A percentile compares a stretch with the other conserved stretches of the same genome.
phyloP scores from a whole-genome alignment of 2,329 filamentous ascomycete species.

The Colletotrichum shisoi region DNA sequence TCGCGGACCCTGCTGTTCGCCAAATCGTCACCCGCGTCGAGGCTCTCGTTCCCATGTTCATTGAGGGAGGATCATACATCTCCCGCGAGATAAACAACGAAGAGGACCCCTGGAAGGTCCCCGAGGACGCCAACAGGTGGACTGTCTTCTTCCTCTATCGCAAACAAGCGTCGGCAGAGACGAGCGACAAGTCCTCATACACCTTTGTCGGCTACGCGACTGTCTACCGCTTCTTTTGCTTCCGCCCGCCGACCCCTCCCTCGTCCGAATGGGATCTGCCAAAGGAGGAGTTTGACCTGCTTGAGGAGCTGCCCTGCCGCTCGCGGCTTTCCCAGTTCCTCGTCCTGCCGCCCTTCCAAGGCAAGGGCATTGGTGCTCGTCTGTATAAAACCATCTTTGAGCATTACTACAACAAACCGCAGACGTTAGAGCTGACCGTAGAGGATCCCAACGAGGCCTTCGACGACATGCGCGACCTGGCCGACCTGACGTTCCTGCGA shows the following conservation, averaged over 20 bases:
- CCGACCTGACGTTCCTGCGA: conserved; percentile 73
- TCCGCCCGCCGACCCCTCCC: conserved; percentile 58
- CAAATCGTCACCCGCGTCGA: conserved; percentile 81
- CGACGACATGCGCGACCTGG: conserved; percentile 78
- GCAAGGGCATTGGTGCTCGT: conserved; percentile 76
- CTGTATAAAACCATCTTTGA: conserved; percentile 84
- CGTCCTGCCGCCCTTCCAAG: conserved; percentile 86
- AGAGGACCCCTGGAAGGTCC: conserved; percentile 43
- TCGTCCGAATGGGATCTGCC: conserved; percentile 57
- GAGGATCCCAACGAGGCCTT: conserved; percentile 93
- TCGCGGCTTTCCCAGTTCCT: conserved; percentile 92
- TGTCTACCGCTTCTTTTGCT: conserved; percentile 84
- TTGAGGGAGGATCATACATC: conserved; percentile 88
- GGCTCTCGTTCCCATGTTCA: conserved; percentile 83
- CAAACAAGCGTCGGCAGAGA: conserved; percentile 58
- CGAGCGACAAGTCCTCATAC: conserved; percentile 67
- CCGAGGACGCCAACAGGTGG: conserved; percentile 79
- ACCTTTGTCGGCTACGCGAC: conserved; percentile 89
- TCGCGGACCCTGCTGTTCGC: conserved; percentile 74
- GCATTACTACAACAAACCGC: conserved; percentile 70
- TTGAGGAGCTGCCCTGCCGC: conserved; percentile 74
- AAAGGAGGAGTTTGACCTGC: conserved; percentile 55
- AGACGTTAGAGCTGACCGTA: conserved; percentile 84
- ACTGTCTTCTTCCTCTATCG: conserved; percentile 87
- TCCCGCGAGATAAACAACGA: conserved; percentile 55